phyloP scores from a whole-genome alignment of 2,329 filamentous ascomycete species.

The Ceratocystis albifundus region DNA sequence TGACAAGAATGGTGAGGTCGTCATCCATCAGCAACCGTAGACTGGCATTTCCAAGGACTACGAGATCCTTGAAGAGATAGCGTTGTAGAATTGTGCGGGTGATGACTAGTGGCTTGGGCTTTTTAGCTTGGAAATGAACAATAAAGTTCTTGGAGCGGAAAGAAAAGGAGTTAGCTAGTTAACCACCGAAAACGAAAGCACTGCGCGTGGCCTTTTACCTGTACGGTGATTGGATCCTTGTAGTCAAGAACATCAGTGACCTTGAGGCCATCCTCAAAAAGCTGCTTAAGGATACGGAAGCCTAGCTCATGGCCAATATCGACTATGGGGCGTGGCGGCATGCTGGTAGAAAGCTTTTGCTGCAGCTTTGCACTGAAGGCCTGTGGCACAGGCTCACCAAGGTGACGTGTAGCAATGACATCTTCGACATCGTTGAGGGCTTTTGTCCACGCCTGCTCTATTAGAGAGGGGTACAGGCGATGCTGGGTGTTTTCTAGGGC shows the following conservation, averaged over 20 bases:
- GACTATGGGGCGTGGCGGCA: slow-evolving; percentile 84
- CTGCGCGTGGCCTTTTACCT: slow-evolving; percentile 39
- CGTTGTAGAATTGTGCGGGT: slow-evolving; percentile 69
- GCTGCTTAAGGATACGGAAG: slow-evolving; percentile 52
- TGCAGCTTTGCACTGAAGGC: slow-evolving; percentile 87
- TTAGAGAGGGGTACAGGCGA: slow-evolving; percentile 36
- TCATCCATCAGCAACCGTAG: slow-evolving; percentile 67
- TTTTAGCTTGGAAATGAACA: slow-evolving; percentile 61
- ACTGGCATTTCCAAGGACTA: slow-evolving; percentile 54
- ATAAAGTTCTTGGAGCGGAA: slow-evolving; percentile 51
- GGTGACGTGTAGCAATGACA: slow-evolving; percentile 20
- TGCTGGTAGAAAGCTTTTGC: slow-evolving; percentile 80
- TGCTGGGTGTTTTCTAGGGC: slow-evolving; percentile 41
- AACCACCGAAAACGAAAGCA: slow-evolving; percentile 7
- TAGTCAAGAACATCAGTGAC: slow-evolving; percentile 57
- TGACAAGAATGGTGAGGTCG: slow-evolving; percentile 65
- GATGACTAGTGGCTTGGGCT: slow-evolving; percentile 72
- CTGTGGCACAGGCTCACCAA: slow-evolving; percentile 57
- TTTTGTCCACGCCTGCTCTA: slow-evolving; percentile 40
- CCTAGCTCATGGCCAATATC: slow-evolving; percentile 62
- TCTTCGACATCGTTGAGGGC: background rate
- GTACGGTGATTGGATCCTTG: slow-evolving; percentile 53
- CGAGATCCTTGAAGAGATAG: slow-evolving; percentile 61
- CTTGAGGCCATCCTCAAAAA: slow-evolving; percentile 63
- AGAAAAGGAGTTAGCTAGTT: background rate